Evolutionary conservation across 2,329 filamentous ascomycete species (phyloP), one percentile per base, ranked within the genome.

Genomic region (Tolypocladium tropicale): DNA sequence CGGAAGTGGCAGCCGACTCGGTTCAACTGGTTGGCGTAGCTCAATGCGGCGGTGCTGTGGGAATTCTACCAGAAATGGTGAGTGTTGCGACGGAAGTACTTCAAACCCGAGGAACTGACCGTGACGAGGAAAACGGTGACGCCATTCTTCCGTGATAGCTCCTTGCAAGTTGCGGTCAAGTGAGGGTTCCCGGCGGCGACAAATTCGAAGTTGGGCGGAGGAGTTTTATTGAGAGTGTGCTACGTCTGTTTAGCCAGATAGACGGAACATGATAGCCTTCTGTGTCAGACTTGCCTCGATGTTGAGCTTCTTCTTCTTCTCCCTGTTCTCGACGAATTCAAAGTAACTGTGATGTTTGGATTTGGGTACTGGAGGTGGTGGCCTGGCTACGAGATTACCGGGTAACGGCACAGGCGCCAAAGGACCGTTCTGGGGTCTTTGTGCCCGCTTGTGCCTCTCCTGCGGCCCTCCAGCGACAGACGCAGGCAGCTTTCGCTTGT

Each of bases 121-220:
- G 82, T 83, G 52, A 87, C 83, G 57, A 86, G 85, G 62, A 84
- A 86, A 18, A 86, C 80, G 78, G 84, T 81, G 49, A 81, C 82
- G 62, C 77, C 82, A 53, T 75, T 74, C 61, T 84, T 79, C 60
- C 84, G 76, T 1, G 83, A 86, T 23, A 85, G 67, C 62, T 86
- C 83, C 68, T 86, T 86, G 74, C 84, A 87, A 48, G 75, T 71
- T 55, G 72, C 73, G 6, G 82, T 85, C 63, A 87, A 70, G 59
- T 78, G 74, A 25, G 83, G 83, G 60, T 86, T 80, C 53, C 83
- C 83, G 53, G 80, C 78, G 34, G 83, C 81, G 48, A 87, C 77
- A 64, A 85, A 86, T 59, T 79, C 77, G 64, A 82, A 86, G 48
- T 82, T 82, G 1, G 82, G 80, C 12, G 82, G 82, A 16, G 83